Evolutionary conservation across 1,284 basidiomycete genomes (phyloP).

Genomic region (Boletellus deceptivus): DNA sequence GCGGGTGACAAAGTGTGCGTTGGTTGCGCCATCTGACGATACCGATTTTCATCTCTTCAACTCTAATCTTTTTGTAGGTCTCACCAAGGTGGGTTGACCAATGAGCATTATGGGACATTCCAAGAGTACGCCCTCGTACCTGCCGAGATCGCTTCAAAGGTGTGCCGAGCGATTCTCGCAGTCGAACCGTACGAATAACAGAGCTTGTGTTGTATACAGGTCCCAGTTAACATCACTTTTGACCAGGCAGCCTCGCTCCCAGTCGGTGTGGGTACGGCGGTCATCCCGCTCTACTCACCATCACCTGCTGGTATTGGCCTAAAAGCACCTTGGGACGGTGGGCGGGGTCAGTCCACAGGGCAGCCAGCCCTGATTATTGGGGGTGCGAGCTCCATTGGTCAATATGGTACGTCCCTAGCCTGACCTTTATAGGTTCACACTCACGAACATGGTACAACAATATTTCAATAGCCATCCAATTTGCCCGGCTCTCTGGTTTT

Average conservation of each 20-base stretch:
- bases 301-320: constrained; percentile 20
- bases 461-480: constrained; percentile 32
- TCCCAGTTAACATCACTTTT: constrained; percentile 23
- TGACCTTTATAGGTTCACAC: background rate
- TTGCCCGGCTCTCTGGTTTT: constrained; percentile 35
- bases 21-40: background rate
- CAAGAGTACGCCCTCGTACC: constrained; percentile 34
- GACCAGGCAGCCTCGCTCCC: constrained; percentile 27
- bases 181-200: background rate
- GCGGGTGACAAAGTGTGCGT: constrained; percentile 50
- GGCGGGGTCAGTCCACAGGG: constrained; percentile 18
- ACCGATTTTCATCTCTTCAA: background rate
- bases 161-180: background rate
- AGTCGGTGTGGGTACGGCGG: constrained; percentile 12
- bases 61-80: constrained; percentile 17
- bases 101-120: constrained; percentile 25
- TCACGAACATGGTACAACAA: background rate
- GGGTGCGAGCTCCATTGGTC: constrained; percentile 37
- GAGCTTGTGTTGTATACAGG: background rate
- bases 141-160: constrained; percentile 32
- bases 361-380: constrained; percentile 37
- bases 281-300: constrained; percentile 21
- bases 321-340: constrained; percentile 26
- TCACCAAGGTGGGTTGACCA: constrained; percentile 23
- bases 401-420: constrained; percentile 26